Base-by-base conservation (phyloP, 1,284 basidiomycete species). In the Trametes pubescens region DNA sequence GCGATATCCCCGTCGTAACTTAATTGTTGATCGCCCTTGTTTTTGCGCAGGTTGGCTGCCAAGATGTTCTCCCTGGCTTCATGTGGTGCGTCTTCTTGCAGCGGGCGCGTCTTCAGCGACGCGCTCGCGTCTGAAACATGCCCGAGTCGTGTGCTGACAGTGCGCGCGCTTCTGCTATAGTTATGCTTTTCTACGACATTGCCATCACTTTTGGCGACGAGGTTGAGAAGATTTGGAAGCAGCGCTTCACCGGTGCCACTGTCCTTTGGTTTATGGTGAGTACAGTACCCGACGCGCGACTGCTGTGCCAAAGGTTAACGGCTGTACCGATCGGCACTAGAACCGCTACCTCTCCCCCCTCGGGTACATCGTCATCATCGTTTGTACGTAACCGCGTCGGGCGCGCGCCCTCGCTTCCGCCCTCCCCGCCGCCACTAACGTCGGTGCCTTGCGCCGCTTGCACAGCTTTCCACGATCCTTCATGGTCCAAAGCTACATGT, bases 151-250 rank as follows among this genome's bases (percentile, higher is more conserved):
- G n/a, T 34, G 24, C 56, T 49, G 38, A 57, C 49, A 4, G 40
- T 18, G 26, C 53, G n/a, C 32, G 16, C 56, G 22, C 46, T 4
- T 29, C 11, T 14, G 34, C 37, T 16, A 48, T 48, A 73, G 72
- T 73, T 26, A 73, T 73, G 72, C 59, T 73, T 21, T 72, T 73
- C 63, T 73, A 73, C 59, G 72, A 73, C 68, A 73, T 73, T 24
- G 65, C 64, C 14, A 62, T 73, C 52, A 73, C 72, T 8, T 73
- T 73, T 53, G 72, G 72, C 49, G 72, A 73, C 56, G 72, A 73
- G 59, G 72, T 73, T 26, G 72, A 73, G 59, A 71, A 69, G 66
- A 73, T 73, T 38, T 73, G 72, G 72, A 71, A 71, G 61, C 72
- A 73, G 59, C 69, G 70, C 35, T 71, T 73, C 52, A 72, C 72